A percentile compares a stretch with the other conserved stretches of the same genome.
phyloP scores from a whole-genome alignment of 176 grass and related monocot genomes.

The Rhynchospora pubera region DNA sequence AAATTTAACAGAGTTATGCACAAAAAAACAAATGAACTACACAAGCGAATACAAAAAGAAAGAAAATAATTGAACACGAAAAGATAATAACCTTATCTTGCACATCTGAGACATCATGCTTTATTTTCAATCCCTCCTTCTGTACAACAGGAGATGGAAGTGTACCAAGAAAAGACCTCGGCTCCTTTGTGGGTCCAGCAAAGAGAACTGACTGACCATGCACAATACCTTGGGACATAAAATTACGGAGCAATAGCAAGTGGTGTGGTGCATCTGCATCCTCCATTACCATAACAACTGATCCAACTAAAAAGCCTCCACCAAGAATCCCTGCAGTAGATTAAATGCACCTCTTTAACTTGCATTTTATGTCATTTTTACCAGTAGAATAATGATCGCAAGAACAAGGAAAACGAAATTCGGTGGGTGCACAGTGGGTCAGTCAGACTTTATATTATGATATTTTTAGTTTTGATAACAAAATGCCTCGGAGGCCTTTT shows the following conservation, averaged over 20 bases:
- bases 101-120: conserved; percentile 17
- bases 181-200: conserved; percentile 48
- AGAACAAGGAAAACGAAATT: background rate
- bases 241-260: conserved; percentile 66
- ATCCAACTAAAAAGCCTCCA: conserved; percentile 67
- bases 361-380: background rate
- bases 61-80: background rate
- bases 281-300: conserved; percentile 89
- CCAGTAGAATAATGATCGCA: background rate
- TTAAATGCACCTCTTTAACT: background rate
- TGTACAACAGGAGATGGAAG: conserved; percentile 53
- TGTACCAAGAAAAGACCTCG: conserved; percentile 67
- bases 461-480: background rate
- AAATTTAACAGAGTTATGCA: background rate
- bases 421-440: background rate
- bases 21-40: background rate
- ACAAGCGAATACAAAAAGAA: background rate
- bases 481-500: background rate
- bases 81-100: conserved; percentile 33
- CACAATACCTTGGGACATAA: conserved; percentile 81
- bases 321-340: conserved; percentile 61
- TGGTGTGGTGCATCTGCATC: conserved; percentile 76
- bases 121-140: conserved; percentile 31
- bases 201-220: conserved; percentile 79
- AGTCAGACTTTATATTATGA: background rate